These are phyloP conservation scores for Phaseolus lunatus DNA, from an alignment of 306 rosid species.

Conservation along the genomic window DNA sequence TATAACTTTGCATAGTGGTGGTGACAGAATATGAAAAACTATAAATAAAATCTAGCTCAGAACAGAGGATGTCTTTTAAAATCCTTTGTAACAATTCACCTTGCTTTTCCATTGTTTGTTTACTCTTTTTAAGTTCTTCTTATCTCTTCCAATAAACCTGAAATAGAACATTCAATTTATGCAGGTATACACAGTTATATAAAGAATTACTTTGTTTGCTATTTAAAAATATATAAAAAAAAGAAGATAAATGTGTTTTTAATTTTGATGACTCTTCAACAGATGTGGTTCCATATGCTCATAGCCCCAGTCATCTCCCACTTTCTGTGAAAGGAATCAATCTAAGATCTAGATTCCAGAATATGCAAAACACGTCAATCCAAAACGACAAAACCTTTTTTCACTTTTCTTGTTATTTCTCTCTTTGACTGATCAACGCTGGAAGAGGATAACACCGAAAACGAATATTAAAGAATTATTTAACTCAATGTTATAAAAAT, in stretches of 20 bases:
- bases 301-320: background rate
- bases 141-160: too few relatives aligned
- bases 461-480: too few relatives aligned
- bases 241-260: background rate
- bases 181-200: too few relatives aligned
- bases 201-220: too few relatives aligned
- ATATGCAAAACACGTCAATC: constrained; percentile 22
- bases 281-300: background rate
- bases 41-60: constrained; percentile 12
- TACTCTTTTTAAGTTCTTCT: too few relatives aligned
- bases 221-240: background rate
- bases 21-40: background rate
- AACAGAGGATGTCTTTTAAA: constrained; percentile 43
- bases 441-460: background rate
- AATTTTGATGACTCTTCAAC: too few relatives aligned
- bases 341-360: background rate
- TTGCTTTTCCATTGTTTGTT: too few relatives aligned
- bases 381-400: background rate
- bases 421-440: background rate
- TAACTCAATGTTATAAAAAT: too few relatives aligned
- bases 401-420: background rate
- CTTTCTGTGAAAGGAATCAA: constrained; percentile 12
- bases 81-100: constrained; percentile 30
- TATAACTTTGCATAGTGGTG: background rate
- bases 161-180: too few relatives aligned